Evolutionary conservation across 2,329 filamentous ascomycete species (phyloP).

Genomic region (Stylonectria norvegica): DNA sequence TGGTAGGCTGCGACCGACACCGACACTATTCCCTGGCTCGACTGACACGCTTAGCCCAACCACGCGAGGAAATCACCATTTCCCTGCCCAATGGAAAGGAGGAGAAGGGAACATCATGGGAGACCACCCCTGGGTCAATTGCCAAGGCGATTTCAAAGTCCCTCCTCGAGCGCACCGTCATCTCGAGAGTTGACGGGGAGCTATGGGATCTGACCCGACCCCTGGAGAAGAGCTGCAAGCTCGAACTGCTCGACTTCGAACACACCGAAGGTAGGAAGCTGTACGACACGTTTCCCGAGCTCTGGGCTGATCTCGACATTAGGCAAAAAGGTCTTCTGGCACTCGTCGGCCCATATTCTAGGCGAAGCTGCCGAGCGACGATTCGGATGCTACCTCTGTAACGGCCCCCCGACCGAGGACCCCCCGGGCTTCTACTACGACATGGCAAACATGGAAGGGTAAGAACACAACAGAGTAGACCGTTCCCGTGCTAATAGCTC

Average conservation of each 20-base stretch:
- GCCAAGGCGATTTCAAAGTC: constrained; percentile 79
- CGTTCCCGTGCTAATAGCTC: constrained; percentile 37
- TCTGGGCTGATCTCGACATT: constrained; percentile 2
- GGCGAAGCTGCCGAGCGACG: constrained; percentile 89
- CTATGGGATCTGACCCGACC: constrained; percentile 93
- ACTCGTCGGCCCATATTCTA: constrained; percentile 92
- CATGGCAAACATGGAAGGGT: constrained; percentile 63
- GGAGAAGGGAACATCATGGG: constrained; percentile 77
- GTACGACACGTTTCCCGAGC: background rate
- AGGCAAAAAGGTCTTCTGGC: constrained; percentile 97
- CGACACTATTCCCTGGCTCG: constrained; percentile 11
- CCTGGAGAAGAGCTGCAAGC: constrained; percentile 79
- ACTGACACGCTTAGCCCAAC: constrained; percentile 52
- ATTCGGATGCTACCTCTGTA: constrained; percentile 88
- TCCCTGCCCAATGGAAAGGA: constrained; percentile 70
- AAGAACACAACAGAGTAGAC: constrained; percentile 10
- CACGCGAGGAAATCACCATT: constrained; percentile 70
- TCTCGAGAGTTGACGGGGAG: constrained; percentile 77
- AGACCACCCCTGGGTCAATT: constrained; percentile 81
- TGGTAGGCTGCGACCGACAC: constrained; percentile 29
- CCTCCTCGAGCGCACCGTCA: constrained; percentile 79
- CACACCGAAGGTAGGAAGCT: constrained; percentile 33
- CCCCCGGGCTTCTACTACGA: constrained; percentile 87
- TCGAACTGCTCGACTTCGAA: constrained; percentile 83
- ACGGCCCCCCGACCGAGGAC: constrained; percentile 86